These are phyloP conservation scores for Phaseolus coccineus DNA, from an alignment of 331 rosid species.

Conservation along the genomic window DNA sequence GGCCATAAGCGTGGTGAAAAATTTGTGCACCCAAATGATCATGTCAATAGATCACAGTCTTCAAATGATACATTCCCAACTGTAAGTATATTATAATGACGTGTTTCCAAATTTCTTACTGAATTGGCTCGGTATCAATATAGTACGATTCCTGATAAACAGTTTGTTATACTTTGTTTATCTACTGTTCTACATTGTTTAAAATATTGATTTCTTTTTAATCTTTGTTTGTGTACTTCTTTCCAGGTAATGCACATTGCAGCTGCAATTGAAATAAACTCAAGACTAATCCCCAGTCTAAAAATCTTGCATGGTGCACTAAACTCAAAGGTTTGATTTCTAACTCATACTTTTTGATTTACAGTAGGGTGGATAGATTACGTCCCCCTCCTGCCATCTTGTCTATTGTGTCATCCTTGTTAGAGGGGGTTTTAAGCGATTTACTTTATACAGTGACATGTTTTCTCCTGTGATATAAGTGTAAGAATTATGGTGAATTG, in stretches of 20 bases:
- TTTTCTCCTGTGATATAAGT: not conserved
- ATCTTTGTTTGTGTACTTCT: constrained; percentile 19
- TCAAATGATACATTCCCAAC: constrained; percentile 78
- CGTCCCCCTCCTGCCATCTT: too few species aligned
- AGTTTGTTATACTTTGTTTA: constrained; percentile 27
- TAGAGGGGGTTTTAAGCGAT: constrained; percentile 20
- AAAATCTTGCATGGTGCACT: constrained; percentile 72
- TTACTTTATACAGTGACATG: not conserved
- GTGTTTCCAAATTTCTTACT: too few species aligned
- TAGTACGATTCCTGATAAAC: constrained; percentile 8
- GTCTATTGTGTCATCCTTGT: not conserved
- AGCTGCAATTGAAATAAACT: constrained; percentile 81
- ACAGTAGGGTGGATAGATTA: not conserved
- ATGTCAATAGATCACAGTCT: constrained; percentile 96
- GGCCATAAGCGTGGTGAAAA: constrained; percentile 92
- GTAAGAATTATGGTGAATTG: constrained; percentile 13
- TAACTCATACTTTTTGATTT: constrained; percentile 14
- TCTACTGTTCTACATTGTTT: constrained; percentile 22
- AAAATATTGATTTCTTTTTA: not conserved
- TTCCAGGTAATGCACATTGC: constrained; percentile 99
- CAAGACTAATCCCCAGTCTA: constrained; percentile 83
- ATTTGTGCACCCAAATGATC: constrained; percentile 97
- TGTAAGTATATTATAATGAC: too few species aligned
- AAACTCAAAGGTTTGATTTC: constrained; percentile 74
- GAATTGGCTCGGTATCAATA: too few species aligned